A percentile compares a stretch with the other conserved stretches of the same genome.
These are phyloP conservation scores for Alternaria arbusti DNA, from an alignment of 2,329 filamentous ascomycete species.

Conservation along the genomic window DNA sequence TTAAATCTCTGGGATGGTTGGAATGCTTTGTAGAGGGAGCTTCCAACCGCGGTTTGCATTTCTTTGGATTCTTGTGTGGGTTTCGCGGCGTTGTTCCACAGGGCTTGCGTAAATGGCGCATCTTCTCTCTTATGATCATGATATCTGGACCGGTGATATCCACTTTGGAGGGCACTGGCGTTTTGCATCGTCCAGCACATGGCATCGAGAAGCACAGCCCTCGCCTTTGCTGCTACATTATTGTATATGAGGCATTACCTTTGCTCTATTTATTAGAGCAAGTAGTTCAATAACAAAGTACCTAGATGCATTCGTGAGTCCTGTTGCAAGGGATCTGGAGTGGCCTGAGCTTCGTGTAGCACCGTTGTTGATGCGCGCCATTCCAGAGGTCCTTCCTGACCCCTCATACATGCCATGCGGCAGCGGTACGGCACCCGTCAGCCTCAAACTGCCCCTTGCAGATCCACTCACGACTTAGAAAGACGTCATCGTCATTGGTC, in stretches of 20 bases:
- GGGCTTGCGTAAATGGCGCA: not conserved
- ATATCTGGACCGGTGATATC: conserved; percentile 10
- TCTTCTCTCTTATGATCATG: not conserved
- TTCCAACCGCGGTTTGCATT: conserved; percentile 26
- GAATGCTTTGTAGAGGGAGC: conserved; percentile 42
- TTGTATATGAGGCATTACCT: not conserved
- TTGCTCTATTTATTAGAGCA: not conserved
- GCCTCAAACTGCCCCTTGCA: conserved; percentile 18
- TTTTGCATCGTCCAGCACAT: conserved; percentile 10
- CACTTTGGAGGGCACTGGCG: not conserved
- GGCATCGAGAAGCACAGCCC: conserved; percentile 9
- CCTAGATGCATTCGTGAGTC: not conserved
- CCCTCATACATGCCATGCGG: not conserved
- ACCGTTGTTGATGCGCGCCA: not conserved
- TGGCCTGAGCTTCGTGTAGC: not conserved
- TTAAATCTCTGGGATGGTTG: conserved; percentile 46
- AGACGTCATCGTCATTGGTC: conserved; percentile 29
- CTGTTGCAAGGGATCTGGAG: not conserved
- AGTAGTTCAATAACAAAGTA: not conserved
- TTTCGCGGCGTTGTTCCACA: conserved; percentile 3
- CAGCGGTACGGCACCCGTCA: conserved; percentile 11
- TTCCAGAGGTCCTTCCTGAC: not conserved
- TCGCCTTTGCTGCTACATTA: not conserved
- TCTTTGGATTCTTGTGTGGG: conserved; percentile 24
- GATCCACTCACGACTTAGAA: conserved; percentile 19